These are phyloP conservation scores for Plectosphaerella cucumerina DNA, from an alignment of 2,329 filamentous ascomycete genomes.

Conservation along the genomic window DNA sequence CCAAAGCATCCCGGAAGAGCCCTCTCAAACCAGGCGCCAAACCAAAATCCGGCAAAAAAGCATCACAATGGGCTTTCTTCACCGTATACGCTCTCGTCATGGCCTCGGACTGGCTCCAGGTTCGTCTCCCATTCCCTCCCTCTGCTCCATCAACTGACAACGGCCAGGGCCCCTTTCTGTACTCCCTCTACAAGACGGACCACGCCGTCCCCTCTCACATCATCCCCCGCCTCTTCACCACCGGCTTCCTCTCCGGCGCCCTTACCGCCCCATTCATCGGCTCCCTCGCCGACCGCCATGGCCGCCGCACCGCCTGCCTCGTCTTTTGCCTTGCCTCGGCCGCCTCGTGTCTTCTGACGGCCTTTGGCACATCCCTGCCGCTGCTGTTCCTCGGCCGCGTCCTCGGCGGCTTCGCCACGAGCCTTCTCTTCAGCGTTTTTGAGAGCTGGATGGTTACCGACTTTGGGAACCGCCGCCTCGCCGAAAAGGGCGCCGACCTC, in stretches of 20 bases:
- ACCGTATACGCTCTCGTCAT: constrained; percentile 44
- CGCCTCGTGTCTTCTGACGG: constrained; percentile 41
- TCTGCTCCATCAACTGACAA: not conserved
- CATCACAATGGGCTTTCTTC: constrained; percentile 28
- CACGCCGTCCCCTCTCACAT: constrained; percentile 19
- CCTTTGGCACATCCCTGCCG: constrained; percentile 19
- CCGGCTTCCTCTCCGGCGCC: constrained; percentile 40
- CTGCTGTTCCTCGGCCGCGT: constrained; percentile 48
- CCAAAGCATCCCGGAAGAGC: not conserved
- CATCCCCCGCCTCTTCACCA: constrained; percentile 36
- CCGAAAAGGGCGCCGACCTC: constrained; percentile 34
- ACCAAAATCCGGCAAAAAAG: constrained; percentile 1
- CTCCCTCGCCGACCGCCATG: constrained; percentile 42
- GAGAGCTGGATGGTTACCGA: constrained; percentile 60
- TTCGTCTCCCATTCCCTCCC: constrained; percentile 15
- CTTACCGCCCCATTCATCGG: constrained; percentile 42
- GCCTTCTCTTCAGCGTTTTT: constrained; percentile 54
- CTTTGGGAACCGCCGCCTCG: constrained; percentile 39
- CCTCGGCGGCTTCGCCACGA: constrained; percentile 51
- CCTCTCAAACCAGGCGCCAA: not conserved
- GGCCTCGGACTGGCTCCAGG: constrained; percentile 49
- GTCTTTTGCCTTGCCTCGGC: constrained; percentile 51
- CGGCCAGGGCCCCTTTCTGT: constrained; percentile 26
- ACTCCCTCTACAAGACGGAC: constrained; percentile 29
- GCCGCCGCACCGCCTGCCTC: constrained; percentile 48